Evolutionary conservation across 371 early-diverging fungal genomes (phyloP), one percentile per base, ranked within the genome.

Genomic region (Mucor lusitanicus): DNA sequence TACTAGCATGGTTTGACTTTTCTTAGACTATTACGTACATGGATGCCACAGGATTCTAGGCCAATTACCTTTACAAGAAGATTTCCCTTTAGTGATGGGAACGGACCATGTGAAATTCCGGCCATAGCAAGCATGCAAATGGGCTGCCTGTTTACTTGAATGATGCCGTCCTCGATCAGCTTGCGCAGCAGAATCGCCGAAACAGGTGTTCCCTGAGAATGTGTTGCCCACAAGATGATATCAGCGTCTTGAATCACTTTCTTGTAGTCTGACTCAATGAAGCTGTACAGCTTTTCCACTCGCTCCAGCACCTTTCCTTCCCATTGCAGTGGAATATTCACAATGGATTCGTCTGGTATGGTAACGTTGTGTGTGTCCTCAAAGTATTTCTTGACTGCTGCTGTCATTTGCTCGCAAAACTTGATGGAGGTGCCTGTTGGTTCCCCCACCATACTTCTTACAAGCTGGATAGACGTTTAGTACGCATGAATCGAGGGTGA

Each of bases 131-230:
- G 72, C 68, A 95, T 76, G 48, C 90, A 90, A 13, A 93, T 78
- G 6, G 88, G 81, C 69, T 95, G 95, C 54, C 83, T 73, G 12
- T 70, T 55, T 0, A 85, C 71, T 50, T 92, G 86, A 5, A 97
- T 72, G 11, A 90, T 56, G 0, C 87, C 88, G 48, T 87, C 71
- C 23, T 88, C 74, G 15, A 96, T 84, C 60, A 96, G 79, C 37
- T 87, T 77, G 5, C 88, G 84, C 12, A 95, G 69, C 28, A 97
- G 67, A 69, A 95, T 77, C 30, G 89, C 84, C 6, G 94, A 90
- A 0, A 96, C 96, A 0, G 96, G 95, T 1, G 94, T 94, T 17
- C 97, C 97, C 73, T 97, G 97, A 21, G 90, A 90, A 79, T 97
- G 97, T 0, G 95, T 92, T 1, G 91, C 91, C 53, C 97, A 89